A percentile compares a stretch with the other conserved stretches of the same genome.
Conservation (phyloP, 2,329 filamentous ascomycete species). For the Nannizziopsis arthrosporioides region DNA sequence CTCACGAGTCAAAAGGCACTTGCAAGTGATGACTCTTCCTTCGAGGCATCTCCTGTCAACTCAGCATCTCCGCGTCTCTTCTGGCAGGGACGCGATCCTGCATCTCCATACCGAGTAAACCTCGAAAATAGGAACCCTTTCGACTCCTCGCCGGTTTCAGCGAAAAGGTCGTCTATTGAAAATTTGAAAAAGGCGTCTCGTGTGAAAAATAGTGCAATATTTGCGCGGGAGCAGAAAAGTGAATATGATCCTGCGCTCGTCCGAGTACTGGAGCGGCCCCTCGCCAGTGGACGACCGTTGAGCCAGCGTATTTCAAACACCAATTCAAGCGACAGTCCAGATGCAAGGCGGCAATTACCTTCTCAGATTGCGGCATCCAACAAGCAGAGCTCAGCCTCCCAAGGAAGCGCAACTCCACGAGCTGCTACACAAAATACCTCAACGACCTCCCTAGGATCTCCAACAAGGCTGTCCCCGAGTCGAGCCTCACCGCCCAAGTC, state of each 20-base stretch:
- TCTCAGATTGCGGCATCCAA: constrained; percentile 13
- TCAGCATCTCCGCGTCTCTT: constrained; percentile 69
- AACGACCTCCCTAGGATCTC: constrained; percentile 36
- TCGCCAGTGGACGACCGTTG: constrained; percentile 51
- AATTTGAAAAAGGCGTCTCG: constrained; percentile 87
- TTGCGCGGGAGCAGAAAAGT: constrained; percentile 80
- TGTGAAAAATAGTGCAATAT: constrained; percentile 96
- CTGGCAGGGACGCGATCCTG: constrained; percentile 69
- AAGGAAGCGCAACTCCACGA: constrained; percentile 3
- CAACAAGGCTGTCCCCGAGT: constrained; percentile 47
- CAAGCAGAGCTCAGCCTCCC: constrained; percentile 6
- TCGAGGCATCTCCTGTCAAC: constrained; percentile 67
- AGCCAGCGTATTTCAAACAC: constrained; percentile 58
- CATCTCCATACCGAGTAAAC: constrained; percentile 51
- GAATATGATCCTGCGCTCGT: constrained; percentile 78
- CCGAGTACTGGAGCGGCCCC: constrained; percentile 67
- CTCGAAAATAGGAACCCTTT: constrained; percentile 56
- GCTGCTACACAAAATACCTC: constrained; percentile 9
- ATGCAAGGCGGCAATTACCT: constrained; percentile 16
- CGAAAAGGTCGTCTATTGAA: constrained; percentile 84
- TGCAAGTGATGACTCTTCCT: constrained; percentile 63
- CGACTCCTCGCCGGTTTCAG: constrained; percentile 54
- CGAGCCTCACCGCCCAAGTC: constrained; percentile 67
- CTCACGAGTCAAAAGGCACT: constrained; percentile 21
- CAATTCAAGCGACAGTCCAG: constrained; percentile 38